A percentile compares a stretch with the other conserved stretches of the same genome.
phyloP scores from a whole-genome alignment of 2,329 filamentous ascomycete species.

The Ambrosiella cleistominuta region DNA sequence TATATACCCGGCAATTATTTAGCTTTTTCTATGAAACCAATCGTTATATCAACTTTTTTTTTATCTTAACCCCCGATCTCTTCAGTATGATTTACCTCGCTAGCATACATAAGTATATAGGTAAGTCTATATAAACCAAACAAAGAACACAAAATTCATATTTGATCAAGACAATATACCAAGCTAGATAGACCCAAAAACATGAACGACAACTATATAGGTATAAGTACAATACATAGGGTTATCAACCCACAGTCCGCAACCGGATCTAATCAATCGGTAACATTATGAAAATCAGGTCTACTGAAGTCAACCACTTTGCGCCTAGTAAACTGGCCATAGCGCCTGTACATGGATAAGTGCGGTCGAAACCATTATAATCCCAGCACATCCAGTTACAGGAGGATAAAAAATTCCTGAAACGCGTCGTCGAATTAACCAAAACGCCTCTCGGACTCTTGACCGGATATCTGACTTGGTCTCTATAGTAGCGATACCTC shows the following conservation, averaged over 20 bases:
- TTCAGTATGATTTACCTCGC: no score
- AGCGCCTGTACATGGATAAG: background rate
- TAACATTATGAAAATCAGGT: background rate
- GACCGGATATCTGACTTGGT: background rate
- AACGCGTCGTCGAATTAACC: slow-evolving; percentile 1
- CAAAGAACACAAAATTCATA: no score
- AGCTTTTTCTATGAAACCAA: no score
- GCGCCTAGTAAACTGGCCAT: background rate
- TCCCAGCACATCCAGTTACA: background rate
- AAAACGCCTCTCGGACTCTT: background rate
- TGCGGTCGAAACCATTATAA: background rate
- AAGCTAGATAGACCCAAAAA: no score
- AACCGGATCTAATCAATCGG: slow-evolving; percentile 6
- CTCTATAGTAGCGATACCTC: background rate
- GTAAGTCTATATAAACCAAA: no score
- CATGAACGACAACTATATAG: no score
- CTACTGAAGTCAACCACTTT: background rate
- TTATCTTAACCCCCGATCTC: no score
- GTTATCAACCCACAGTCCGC: background rate
- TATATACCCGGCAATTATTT: no score
- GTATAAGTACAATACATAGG: background rate
- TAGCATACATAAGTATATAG: no score
- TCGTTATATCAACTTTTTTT: no score
- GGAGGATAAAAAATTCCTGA: background rate
- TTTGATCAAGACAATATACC: no score